These are phyloP conservation scores for Venturia oleaginea DNA, from an alignment of 2,329 filamentous ascomycete species.

Conservation along the genomic window DNA sequence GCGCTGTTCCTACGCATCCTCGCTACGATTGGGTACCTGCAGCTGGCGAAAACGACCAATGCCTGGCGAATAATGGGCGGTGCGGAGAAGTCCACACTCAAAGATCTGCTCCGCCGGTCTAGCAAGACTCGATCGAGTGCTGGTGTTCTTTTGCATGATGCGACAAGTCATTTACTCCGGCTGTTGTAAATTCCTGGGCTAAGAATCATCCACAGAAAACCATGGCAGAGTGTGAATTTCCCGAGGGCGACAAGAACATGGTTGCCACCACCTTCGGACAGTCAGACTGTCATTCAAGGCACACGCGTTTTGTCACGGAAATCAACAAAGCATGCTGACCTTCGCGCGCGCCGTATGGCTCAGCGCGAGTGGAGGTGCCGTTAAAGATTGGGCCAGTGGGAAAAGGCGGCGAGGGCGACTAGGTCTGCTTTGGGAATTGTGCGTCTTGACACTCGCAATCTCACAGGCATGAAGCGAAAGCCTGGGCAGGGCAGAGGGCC, in stretches of 20 bases:
- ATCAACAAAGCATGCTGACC: neutral
- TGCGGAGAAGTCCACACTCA: neutral
- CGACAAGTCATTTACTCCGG: neutral
- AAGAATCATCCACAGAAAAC: too few relatives aligned
- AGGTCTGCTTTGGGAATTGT: neutral
- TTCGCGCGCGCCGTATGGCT: constrained; percentile 5
- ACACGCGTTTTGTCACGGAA: neutral
- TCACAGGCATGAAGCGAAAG: constrained; percentile 4
- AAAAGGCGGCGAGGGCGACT: constrained; percentile 7
- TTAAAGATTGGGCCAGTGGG: neutral
- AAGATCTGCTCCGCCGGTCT: neutral
- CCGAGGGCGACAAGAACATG: neutral
- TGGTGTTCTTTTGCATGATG: neutral
- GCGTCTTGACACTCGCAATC: constrained; percentile 11
- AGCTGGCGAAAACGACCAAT: constrained; percentile 5
- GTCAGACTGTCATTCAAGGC: too few relatives aligned
- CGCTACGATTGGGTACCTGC: constrained; percentile 7
- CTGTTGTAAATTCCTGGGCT: neutral
- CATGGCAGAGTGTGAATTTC: neutral
- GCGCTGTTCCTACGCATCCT: neutral
- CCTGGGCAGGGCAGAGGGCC: neutral
- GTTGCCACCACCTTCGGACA: neutral
- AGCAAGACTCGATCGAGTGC: constrained; percentile 1
- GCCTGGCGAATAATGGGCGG: constrained; percentile 6
- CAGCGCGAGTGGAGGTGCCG: constrained; percentile 4